Conservation (phyloP, 176 grass and related monocot genomes). For the Metroxylon sagu region DNA sequence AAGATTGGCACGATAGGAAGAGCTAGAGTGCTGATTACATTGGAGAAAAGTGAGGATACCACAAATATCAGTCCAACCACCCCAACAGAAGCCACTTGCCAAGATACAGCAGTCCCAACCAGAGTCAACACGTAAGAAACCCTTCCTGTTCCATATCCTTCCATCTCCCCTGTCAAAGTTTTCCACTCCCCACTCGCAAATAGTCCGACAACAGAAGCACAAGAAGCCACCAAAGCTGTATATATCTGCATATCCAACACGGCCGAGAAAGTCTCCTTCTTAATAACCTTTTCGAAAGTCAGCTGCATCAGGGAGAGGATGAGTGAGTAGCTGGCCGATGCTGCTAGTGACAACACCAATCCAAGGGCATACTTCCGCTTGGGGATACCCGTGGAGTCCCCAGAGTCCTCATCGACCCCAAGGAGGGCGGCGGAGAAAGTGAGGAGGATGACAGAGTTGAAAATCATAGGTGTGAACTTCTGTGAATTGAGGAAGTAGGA, state of each 20-base stretch:
- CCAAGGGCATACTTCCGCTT: constrained; percentile 35
- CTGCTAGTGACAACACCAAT: constrained; percentile 35
- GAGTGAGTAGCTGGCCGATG: constrained; percentile 48
- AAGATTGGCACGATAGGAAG: constrained; percentile 50
- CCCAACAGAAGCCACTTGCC: constrained; percentile 63
- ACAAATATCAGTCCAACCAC: constrained; percentile 50
- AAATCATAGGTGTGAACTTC: constrained; percentile 37
- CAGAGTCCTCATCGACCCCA: constrained; percentile 21
- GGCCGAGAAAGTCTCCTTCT: constrained; percentile 3
- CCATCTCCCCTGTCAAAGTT: constrained; percentile 35
- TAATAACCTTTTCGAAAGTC: constrained; percentile 9
- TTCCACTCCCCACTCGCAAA: constrained; percentile 58
- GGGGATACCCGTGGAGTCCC: constrained; percentile 7
- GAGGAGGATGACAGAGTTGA: constrained; percentile 64
- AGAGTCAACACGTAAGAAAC: constrained; percentile 64
- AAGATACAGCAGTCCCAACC: constrained; percentile 43
- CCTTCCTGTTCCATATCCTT: constrained; percentile 39
- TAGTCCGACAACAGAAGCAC: constrained; percentile 40
- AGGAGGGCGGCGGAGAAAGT: constrained; percentile 63
- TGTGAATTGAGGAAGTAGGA: constrained; percentile 61
- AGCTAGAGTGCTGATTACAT: constrained; percentile 59
- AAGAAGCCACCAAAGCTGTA: constrained; percentile 30
- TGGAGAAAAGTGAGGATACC: constrained; percentile 84
- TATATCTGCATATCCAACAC: constrained; percentile 14
- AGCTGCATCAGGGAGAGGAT: constrained; percentile 28